Base-by-base conservation (phyloP, 345 rosid species). In the Eucalyptus tenuipes region DNA sequence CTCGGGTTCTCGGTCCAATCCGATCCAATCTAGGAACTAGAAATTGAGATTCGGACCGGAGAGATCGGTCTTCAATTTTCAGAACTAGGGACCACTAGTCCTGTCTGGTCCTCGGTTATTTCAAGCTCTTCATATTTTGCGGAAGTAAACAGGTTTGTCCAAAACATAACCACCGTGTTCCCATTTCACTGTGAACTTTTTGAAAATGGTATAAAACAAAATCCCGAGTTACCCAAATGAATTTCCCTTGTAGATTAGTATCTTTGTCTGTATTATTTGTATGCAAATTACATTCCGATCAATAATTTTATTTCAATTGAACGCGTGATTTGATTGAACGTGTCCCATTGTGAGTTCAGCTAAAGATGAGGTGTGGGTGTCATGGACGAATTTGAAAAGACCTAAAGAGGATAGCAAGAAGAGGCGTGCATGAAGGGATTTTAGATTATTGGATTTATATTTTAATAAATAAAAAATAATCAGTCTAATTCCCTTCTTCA, bases 1-100 rank as follows among this genome's bases (percentile, higher is more conserved):
- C 0, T n/a, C n/a, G n/a, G n/a, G n/a, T n/a, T n/a, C n/a, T 22
- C 13, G 13, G 3, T 55, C 3, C 5, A 8, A 53, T 55, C 3
- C 0, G 10, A 22, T 55, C 2, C 3, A 0, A 0, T 22, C 4
- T 9, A 24, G 3, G 3, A 22, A 24, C 2, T 24, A 22, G 0
- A 6, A 55, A 24, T 55, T 4, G 2, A 2, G 25, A 52, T 7
- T 52, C 8, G 1, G 5, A 52, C 5, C 5, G 10, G 10, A 52
- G 24, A 2, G 57, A 52, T 5, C 1, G 0, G 25, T 20, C 25
- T 52, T 52, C 10, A 3, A 52, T 52, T 52, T 52, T 52, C 5
- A 52, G 25, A 52, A 20, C 2, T 52, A 4, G 25, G 10, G 57
- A 52, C 57, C 57, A 20, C 57, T 52, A 52, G 1, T 52, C 10